Evolutionary conservation across 176 grass and related monocot species (phyloP).

Genomic region (Rhipidocladum racemiflorum): DNA sequence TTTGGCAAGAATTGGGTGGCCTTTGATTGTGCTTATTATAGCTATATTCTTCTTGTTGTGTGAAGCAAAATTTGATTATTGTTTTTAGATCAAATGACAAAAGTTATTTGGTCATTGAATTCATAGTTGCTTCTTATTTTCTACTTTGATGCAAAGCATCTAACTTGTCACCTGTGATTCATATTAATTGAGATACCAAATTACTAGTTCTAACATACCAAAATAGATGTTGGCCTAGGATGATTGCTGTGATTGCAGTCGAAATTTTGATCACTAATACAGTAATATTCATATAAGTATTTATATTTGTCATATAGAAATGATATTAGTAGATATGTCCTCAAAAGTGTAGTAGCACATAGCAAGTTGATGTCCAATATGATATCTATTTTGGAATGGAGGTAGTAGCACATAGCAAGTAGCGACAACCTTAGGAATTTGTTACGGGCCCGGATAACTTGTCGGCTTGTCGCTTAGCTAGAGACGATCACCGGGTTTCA

Average conservation of each 20-base stretch:
- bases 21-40: background rate
- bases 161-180: background rate
- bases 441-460: too few relatives aligned
- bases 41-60: background rate
- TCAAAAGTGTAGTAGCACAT: too few relatives aligned
- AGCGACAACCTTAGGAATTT: too few relatives aligned
- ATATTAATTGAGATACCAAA: background rate
- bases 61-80: background rate
- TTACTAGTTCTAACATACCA: background rate
- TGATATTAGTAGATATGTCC: background rate
- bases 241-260: background rate
- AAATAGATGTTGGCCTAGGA: background rate
- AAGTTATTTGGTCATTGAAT: background rate
- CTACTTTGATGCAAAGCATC: background rate
- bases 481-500: too few relatives aligned
- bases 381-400: too few relatives aligned
- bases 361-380: too few relatives aligned
- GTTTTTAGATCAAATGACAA: background rate
- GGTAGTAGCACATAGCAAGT: too few relatives aligned
- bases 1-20: background rate
- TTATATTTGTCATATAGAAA: background rate
- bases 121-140: conserved; percentile 14
- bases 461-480: too few relatives aligned
- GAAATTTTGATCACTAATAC: background rate
- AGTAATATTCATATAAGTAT: background rate